Evolutionary conservation across 805 yeast species (phyloP).

Genomic region (Nematodospora valgi): DNA sequence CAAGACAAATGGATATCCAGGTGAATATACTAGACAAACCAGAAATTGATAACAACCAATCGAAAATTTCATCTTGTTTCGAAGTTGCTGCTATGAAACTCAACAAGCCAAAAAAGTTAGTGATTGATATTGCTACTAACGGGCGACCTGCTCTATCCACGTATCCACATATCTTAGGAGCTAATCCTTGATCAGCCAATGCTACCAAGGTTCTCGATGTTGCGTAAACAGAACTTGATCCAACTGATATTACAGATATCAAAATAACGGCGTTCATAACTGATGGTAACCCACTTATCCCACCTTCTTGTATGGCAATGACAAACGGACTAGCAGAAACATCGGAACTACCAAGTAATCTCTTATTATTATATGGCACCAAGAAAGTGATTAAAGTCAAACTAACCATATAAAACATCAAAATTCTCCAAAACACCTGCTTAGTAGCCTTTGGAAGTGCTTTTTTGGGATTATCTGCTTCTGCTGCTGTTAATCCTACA

Average conservation of each 20-base stretch:
- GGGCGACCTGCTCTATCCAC: constrained; percentile 82
- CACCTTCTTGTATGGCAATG: constrained; percentile 65
- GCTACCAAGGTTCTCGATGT: constrained; percentile 68
- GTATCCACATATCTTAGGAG: constrained; percentile 60
- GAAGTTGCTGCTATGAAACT: constrained; percentile 50
- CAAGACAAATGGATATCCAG: constrained; percentile 39
- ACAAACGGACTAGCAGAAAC: constrained; percentile 74
- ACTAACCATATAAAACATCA: constrained; percentile 63
- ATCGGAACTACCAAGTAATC: constrained; percentile 51
- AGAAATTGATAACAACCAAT: constrained; percentile 40
- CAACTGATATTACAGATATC: constrained; percentile 68
- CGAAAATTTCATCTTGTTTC: constrained; percentile 37
- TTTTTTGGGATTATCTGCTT: constrained; percentile 62
- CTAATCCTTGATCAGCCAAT: constrained; percentile 62
- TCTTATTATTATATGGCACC: constrained; percentile 60
- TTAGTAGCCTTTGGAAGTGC: constrained; percentile 71
- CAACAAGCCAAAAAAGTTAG: constrained; percentile 54
- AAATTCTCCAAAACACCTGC: constrained; percentile 81
- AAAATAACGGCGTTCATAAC: constrained; percentile 69
- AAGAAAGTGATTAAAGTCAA: constrained; percentile 56
- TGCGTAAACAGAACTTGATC: constrained; percentile 68
- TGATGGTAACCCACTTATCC: constrained; percentile 63
- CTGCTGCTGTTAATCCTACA: constrained; percentile 75
- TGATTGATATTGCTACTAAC: constrained; percentile 55
- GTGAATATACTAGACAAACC: constrained; percentile 41